phyloP scores from a whole-genome alignment of 1,284 basidiomycete genomes.

The Ustanciosporium gigantosporum region DNA sequence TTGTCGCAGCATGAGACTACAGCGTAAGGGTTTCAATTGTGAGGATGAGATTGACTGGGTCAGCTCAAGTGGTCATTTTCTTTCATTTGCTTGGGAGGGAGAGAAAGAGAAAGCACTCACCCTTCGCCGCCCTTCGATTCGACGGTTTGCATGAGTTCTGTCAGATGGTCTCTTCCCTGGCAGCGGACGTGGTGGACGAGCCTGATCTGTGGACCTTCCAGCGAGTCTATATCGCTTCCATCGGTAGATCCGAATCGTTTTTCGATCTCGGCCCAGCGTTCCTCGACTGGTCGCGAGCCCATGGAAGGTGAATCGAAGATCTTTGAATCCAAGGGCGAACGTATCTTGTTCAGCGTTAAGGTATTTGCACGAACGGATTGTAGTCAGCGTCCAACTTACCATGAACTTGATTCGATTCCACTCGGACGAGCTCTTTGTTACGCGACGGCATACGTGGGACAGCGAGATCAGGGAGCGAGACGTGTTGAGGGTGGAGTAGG shows the following conservation, averaged over 20 bases:
- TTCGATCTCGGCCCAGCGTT: constrained; percentile 65
- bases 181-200: constrained; percentile 68
- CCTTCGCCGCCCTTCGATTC: constrained; percentile 70
- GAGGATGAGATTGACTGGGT: too few species aligned
- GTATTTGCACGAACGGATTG: neutral
- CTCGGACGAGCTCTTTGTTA: constrained; percentile 68
- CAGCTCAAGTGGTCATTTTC: too few species aligned
- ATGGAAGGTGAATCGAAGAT: constrained; percentile 72
- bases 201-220: constrained; percentile 62
- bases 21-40: neutral
- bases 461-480: neutral
- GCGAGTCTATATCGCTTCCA: constrained; percentile 16
- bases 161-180: constrained; percentile 66
- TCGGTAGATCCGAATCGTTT: constrained; percentile 65
- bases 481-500: neutral
- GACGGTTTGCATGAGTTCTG: constrained; percentile 67
- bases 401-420: constrained; percentile 70
- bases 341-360: neutral
- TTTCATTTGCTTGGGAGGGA: too few species aligned
- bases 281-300: constrained; percentile 67
- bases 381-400: constrained; percentile 57
- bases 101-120: constrained; percentile 7
- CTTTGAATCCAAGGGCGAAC: constrained; percentile 54
- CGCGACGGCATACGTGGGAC: constrained; percentile 65
- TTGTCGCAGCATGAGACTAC: constrained; percentile 68